Percentiles rank a stretch among this genome's conserved stretches.
Evolutionary conservation across 768 basidiomycete species (phyloP).

Genomic region (Pisolithus microcarpus): DNA sequence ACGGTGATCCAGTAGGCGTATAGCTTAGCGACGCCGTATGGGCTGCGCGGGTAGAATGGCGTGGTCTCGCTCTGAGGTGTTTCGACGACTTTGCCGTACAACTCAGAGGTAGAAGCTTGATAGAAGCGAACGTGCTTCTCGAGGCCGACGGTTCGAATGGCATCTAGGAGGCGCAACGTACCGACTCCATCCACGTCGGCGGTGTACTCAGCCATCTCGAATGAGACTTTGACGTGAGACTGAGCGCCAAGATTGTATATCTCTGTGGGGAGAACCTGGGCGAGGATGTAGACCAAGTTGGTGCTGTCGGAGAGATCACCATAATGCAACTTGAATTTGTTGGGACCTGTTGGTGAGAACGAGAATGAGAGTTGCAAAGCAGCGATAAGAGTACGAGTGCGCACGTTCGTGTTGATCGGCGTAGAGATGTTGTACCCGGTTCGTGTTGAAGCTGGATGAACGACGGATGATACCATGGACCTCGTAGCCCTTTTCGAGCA

Average conservation of each 20-base stretch:
- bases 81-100: conserved; percentile 95
- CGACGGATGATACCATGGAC: conserved; percentile 96
- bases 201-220: conserved; percentile 99
- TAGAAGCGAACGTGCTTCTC: conserved; percentile 93
- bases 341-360: conserved; percentile 42
- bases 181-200: conserved; percentile 95
- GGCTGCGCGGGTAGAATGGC: conserved; percentile 96
- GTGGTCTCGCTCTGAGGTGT: conserved; percentile 94
- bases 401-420: conserved; percentile 87
- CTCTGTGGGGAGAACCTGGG: conserved; percentile 90
- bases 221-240: conserved; percentile 98
- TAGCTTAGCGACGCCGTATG: conserved; percentile 93
- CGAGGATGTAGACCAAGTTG: conserved; percentile 94
- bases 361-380: background rate
- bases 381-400: conserved; percentile 21
- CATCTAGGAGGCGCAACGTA: conserved; percentile 91
- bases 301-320: conserved; percentile 94
- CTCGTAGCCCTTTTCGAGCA: conserved; percentile 82
- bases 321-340: conserved; percentile 79
- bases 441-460: conserved; percentile 97
- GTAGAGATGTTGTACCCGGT: conserved; percentile 89
- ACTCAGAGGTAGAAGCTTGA: conserved; percentile 94
- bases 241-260: conserved; percentile 98
- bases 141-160: conserved; percentile 91
- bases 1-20: conserved; percentile 89